Conservation (phyloP, 202 grass and related monocot genomes). For the Panicum hallii region DNA sequence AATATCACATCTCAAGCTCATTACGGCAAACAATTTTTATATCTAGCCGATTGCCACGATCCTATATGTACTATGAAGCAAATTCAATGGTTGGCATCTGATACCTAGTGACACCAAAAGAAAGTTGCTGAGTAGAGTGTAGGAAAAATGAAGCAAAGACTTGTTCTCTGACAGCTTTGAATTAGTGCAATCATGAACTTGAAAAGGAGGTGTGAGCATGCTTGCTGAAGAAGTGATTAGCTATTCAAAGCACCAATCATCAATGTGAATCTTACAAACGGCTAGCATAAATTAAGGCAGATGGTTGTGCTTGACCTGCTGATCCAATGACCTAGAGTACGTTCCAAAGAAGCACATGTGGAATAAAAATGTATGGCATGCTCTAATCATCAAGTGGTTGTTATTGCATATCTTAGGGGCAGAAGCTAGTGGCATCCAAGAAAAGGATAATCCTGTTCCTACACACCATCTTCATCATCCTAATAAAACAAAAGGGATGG, state of each 20-base stretch:
- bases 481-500: background rate
- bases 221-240: constrained; percentile 52
- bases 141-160: constrained; percentile 18
- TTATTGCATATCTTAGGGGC: constrained; percentile 25
- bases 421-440: constrained; percentile 19
- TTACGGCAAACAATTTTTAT: background rate
- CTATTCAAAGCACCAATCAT: constrained; percentile 39
- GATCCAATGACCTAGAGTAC: constrained; percentile 16
- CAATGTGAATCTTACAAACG: constrained; percentile 19
- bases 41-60: background rate
- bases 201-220: constrained; percentile 31
- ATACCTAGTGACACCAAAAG: constrained; percentile 7
- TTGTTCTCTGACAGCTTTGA: constrained; percentile 22
- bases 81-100: background rate
- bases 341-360: constrained; percentile 3
- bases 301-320: constrained; percentile 40
- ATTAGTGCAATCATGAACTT: constrained; percentile 34
- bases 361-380: background rate
- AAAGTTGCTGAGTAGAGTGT: background rate
- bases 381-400: constrained; percentile 8
- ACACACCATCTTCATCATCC: background rate
- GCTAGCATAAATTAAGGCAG: constrained; percentile 28
- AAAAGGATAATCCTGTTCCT: background rate
- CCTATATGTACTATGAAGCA: background rate
- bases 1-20: background rate